A percentile compares a stretch with the other conserved stretches of the same genome.
Conservation (phyloP, 2,329 filamentous ascomycete genomes). For the Aureobasidium namibiae region DNA sequence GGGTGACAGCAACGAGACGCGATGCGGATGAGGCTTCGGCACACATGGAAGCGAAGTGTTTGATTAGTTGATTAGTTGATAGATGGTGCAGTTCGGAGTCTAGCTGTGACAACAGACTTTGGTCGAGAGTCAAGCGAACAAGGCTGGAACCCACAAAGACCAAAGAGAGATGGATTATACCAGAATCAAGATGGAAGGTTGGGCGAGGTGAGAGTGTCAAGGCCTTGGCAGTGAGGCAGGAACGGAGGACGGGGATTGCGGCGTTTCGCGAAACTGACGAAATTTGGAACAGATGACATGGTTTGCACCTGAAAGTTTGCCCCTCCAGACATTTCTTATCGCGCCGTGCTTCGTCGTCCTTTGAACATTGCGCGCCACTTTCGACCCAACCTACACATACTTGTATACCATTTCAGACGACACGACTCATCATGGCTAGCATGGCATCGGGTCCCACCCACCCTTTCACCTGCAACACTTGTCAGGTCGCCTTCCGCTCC, state of each 20-base stretch:
- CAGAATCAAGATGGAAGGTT: background rate
- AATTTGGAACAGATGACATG: background rate
- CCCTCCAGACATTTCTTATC: constrained; percentile 10
- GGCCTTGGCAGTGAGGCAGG: background rate
- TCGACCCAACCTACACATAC: background rate
- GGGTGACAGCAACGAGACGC: background rate
- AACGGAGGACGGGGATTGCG: background rate
- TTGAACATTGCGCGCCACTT: background rate
- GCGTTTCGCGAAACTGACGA: constrained; percentile 3
- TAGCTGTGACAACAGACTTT: background rate
- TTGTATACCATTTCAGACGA: background rate
- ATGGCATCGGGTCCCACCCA: constrained; percentile 42
- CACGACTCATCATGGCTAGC: background rate
- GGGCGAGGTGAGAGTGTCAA: background rate
- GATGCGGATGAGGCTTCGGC: constrained; percentile 1
- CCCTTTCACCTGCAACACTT: constrained; percentile 97
- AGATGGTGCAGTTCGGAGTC: background rate
- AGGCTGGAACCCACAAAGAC: background rate
- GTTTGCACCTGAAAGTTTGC: background rate
- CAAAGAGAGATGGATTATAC: background rate
- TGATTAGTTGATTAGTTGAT: background rate
- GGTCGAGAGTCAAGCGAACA: background rate
- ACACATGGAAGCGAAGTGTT: background rate
- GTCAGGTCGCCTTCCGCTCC: constrained; percentile 90
- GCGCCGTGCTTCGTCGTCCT: background rate